Conservation (phyloP, 1,284 basidiomycete species). For the Sphagnurus paluster region DNA sequence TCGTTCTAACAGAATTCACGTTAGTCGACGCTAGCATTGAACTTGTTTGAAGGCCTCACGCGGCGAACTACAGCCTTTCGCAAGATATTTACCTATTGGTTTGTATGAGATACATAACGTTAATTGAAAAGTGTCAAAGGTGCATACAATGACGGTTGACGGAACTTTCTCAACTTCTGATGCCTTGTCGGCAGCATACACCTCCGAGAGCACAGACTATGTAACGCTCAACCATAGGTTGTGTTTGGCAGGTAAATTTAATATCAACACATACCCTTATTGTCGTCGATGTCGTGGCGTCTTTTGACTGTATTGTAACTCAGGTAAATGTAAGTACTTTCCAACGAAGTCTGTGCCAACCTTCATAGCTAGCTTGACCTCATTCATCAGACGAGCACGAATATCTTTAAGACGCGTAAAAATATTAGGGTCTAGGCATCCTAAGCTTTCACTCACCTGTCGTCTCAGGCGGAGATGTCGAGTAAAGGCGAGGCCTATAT, state of each 20-base stretch:
- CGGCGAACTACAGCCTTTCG: slow-evolving; percentile 59
- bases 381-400: slow-evolving; percentile 42
- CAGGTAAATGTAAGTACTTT: slow-evolving; percentile 6
- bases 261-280: slow-evolving; percentile 54
- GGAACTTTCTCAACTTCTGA: slow-evolving; percentile 41
- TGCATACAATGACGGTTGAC: slow-evolving; percentile 43
- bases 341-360: slow-evolving; percentile 29
- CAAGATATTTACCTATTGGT: slow-evolving; percentile 42
- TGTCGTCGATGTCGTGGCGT: slow-evolving; percentile 53
- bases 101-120: neutral
- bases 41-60: slow-evolving; percentile 38
- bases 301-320: slow-evolving; percentile 47
- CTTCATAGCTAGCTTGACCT: slow-evolving; percentile 65
- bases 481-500: slow-evolving; percentile 12
- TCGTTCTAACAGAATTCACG: slow-evolving; percentile 44
- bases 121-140: neutral
- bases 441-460: slow-evolving; percentile 4
- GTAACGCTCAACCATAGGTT: neutral
- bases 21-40: neutral
- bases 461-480: slow-evolving; percentile 4
- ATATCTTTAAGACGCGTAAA: slow-evolving; percentile 37
- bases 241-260: neutral
- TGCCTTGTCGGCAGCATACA: slow-evolving; percentile 66
- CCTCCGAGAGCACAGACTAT: slow-evolving; percentile 69
- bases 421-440: neutral